Evolutionary conservation across 1,284 basidiomycete species (phyloP).

Genomic region (Heterobasidion occidentale): DNA sequence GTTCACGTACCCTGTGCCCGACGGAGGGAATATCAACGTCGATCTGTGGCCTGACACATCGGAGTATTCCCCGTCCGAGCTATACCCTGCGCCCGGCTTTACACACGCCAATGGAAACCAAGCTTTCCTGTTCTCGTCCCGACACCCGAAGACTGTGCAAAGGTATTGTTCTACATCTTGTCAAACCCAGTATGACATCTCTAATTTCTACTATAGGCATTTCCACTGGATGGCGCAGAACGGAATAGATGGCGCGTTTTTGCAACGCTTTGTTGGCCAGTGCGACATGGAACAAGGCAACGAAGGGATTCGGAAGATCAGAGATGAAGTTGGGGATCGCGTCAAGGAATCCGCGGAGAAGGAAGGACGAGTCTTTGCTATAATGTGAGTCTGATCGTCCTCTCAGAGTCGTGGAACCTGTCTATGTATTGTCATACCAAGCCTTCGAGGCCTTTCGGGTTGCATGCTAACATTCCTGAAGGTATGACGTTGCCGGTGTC

Average conservation of each 20-base stretch:
- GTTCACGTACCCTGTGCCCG: slow-evolving; percentile 56
- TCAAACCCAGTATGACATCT: not conserved
- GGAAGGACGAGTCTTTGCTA: slow-evolving; percentile 68
- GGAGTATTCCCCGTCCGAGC: slow-evolving; percentile 58
- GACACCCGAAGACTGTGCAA: slow-evolving; percentile 63
- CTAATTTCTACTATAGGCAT: slow-evolving; percentile 34
- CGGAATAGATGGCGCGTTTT: slow-evolving; percentile 67
- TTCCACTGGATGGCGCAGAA: slow-evolving; percentile 79
- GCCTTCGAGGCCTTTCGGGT: not conserved
- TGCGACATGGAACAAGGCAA: slow-evolving; percentile 48
- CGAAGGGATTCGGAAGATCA: slow-evolving; percentile 44
- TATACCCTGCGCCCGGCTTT: slow-evolving; percentile 62
- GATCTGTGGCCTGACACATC: slow-evolving; percentile 74
- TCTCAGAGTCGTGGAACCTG: not conserved
- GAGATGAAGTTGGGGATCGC: slow-evolving; percentile 65
- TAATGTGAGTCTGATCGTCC: slow-evolving; percentile 48
- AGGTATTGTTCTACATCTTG: slow-evolving; percentile 23
- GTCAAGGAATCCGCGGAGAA: slow-evolving; percentile 68
- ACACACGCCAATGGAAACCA: slow-evolving; percentile 45
- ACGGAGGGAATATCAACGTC: slow-evolving; percentile 59
- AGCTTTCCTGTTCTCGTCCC: slow-evolving; percentile 65
- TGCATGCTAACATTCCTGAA: slow-evolving; percentile 17
- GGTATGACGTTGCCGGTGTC: slow-evolving; percentile 73
- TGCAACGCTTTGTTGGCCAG: slow-evolving; percentile 66
- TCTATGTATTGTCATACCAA: slow-evolving; percentile 1